These are phyloP conservation scores for Backusella tuberculispora DNA, from an alignment of 192 early-diverging fungal species.

Conservation along the genomic window DNA sequence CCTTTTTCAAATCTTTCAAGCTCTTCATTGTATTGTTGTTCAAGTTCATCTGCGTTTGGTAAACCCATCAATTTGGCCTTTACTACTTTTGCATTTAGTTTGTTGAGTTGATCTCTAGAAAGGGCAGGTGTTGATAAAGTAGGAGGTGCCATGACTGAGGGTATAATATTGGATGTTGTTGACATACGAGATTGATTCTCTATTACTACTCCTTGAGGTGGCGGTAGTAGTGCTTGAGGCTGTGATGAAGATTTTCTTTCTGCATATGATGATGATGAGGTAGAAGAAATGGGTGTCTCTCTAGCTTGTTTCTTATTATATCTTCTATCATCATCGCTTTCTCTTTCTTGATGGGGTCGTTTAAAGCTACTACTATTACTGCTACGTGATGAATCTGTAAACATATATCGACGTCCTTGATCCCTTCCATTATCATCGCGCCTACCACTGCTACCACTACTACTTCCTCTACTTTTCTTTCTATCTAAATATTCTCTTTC, in stretches of 20 bases:
- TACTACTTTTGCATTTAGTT: constrained; percentile 77
- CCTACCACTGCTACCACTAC: constrained; percentile 13
- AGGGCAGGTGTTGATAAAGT: constrained; percentile 39
- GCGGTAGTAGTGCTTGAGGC: background rate
- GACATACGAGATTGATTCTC: background rate
- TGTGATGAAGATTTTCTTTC: constrained; percentile 24
- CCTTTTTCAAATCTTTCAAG: constrained; percentile 45
- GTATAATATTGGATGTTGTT: background rate
- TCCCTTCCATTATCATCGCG: constrained; percentile 30
- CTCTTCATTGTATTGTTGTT: constrained; percentile 74
- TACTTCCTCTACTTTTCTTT: constrained; percentile 29
- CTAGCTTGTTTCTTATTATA: constrained; percentile 1
- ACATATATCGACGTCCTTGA: background rate
- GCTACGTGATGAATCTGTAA: background rate
- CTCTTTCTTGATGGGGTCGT: background rate
- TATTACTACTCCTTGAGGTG: background rate
- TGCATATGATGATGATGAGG: constrained; percentile 7
- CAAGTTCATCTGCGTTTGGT: constrained; percentile 63
- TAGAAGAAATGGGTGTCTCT: background rate
- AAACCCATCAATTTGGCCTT: constrained; percentile 77
- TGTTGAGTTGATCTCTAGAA: constrained; percentile 78
- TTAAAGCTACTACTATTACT: background rate
- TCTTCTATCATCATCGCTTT: background rate
- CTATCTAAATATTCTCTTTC: constrained; percentile 68
- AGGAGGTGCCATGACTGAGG: constrained; percentile 14